phyloP scores from a whole-genome alignment of 306 rosid species.

The Vigna unguiculata region DNA sequence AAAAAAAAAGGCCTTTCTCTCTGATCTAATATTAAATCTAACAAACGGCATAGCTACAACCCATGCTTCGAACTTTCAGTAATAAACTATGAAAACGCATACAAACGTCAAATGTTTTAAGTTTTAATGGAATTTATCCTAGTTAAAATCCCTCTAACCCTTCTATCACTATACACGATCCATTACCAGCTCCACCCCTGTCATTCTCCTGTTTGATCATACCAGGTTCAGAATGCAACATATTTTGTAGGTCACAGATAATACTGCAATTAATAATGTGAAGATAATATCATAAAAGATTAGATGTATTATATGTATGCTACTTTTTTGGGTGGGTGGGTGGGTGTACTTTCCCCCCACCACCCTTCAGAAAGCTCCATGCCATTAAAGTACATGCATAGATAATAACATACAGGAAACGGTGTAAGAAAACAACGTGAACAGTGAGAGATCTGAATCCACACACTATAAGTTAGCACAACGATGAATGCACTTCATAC shows the following conservation, averaged over 20 bases:
- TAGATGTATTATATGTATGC: neutral
- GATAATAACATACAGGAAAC: neutral
- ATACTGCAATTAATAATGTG: neutral
- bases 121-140: neutral
- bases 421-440: neutral
- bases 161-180: conserved; percentile 34
- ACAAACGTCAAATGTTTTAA: neutral
- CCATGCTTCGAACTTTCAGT: neutral
- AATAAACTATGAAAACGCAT: neutral
- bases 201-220: conserved; percentile 6
- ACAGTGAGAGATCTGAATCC: conserved; percentile 28
- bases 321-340: neutral
- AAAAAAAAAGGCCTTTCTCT: neutral
- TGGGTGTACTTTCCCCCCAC: conserved; percentile 20
- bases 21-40: neutral
- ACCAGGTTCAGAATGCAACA: conserved; percentile 23
- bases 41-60: conserved; percentile 18
- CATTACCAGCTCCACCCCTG: conserved; percentile 19
- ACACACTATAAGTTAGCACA: conserved; percentile 3
- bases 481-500: neutral
- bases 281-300: conserved; percentile 1
- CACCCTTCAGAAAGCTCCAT: neutral
- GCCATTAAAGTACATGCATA: neutral
- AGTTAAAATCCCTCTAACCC: neutral
- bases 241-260: neutral